Evolutionary conservation across 2,329 filamentous ascomycete species (phyloP).

Genomic region (Aspergillus fijiensis): DNA sequence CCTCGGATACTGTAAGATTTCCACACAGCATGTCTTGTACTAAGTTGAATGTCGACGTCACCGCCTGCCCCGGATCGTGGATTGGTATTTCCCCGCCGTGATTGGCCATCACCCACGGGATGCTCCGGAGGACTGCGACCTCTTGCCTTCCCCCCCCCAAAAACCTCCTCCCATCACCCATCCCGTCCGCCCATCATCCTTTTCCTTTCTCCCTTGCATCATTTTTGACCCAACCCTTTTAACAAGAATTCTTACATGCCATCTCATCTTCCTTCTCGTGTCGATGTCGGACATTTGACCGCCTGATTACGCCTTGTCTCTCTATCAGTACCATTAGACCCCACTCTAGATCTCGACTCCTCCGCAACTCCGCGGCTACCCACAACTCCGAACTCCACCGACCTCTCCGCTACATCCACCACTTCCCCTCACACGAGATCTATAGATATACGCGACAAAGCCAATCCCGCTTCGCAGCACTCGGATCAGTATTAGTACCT

Average conservation of each 20-base stretch:
- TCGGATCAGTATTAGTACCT: neutral
- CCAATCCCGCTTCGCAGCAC: neutral
- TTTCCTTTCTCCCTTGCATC: neutral
- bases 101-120: slow-evolving; percentile 21
- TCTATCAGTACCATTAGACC: neutral
- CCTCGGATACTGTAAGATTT: no score
- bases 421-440: neutral
- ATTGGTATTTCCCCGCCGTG: slow-evolving; percentile 17
- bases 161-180: slow-evolving; percentile 2
- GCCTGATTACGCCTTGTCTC: neutral
- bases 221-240: neutral
- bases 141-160: neutral
- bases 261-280: neutral
- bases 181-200: neutral
- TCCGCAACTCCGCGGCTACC: slow-evolving; percentile 8
- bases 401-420: neutral
- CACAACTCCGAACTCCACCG: slow-evolving; percentile 2
- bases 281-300: no score
- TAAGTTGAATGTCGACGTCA: slow-evolving; percentile 17
- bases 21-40: neutral
- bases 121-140: slow-evolving; percentile 16
- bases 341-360: slow-evolving; percentile 2
- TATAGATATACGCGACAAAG: neutral
- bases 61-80: slow-evolving; percentile 5
- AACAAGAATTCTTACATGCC: neutral